phyloP scores from a whole-genome alignment of 1,139 yeast species.

The Hyphopichia khmerensis region DNA sequence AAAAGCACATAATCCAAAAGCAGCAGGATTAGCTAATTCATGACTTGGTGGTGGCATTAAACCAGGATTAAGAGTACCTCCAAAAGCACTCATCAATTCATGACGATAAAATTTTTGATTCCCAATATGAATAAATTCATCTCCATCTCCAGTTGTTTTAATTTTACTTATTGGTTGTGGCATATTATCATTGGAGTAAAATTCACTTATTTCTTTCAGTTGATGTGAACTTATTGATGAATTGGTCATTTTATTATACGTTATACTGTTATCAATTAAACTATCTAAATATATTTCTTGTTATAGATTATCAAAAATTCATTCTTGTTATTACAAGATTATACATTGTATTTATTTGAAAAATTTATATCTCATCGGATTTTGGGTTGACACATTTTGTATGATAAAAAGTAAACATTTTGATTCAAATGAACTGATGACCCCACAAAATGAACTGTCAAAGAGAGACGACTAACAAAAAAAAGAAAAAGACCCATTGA shows the following conservation, averaged over 20 bases:
- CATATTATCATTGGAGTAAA: background rate
- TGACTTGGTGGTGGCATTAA: constrained; percentile 33
- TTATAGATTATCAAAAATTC: too few relatives aligned
- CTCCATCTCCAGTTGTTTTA: constrained; percentile 18
- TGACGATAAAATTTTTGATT: constrained; percentile 22
- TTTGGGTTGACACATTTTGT: too few relatives aligned
- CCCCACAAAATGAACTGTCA: too few relatives aligned
- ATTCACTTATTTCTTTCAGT: constrained; percentile 4
- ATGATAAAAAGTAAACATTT: too few relatives aligned
- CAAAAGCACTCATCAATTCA: constrained; percentile 32
- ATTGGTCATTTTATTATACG: background rate
- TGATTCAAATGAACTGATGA: too few relatives aligned
- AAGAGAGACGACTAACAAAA: too few relatives aligned
- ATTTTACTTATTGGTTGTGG: constrained; percentile 9
- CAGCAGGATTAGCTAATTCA: constrained; percentile 57
- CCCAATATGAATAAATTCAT: constrained; percentile 25
- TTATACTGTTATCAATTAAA: too few relatives aligned
- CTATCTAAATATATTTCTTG: too few relatives aligned
- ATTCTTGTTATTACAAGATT: too few relatives aligned
- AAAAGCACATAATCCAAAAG: constrained; percentile 59
- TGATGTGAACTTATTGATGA: constrained; percentile 1
- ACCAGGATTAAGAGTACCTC: constrained; percentile 40
- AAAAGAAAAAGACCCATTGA: too few relatives aligned
- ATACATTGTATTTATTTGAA: too few relatives aligned
- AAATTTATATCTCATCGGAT: too few relatives aligned